Evolutionary conservation across 2,329 filamentous ascomycete genomes (phyloP).

Genomic region (Colletotrichum spaethianum): DNA sequence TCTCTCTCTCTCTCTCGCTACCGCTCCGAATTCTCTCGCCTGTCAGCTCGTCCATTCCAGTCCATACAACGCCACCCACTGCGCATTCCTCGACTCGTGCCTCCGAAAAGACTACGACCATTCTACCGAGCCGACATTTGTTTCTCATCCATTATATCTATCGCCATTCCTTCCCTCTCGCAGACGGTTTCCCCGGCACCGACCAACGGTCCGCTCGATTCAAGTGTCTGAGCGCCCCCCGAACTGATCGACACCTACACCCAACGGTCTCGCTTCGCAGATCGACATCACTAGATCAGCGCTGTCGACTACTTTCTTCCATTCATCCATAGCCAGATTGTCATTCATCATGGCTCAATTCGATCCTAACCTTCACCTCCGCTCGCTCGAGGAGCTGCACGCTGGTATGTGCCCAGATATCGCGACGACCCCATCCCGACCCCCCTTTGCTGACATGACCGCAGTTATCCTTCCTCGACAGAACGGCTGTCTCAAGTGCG

Average conservation of each 20-base stretch:
- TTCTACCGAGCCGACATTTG: slow-evolving; percentile 19
- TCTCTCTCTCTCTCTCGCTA: slow-evolving; percentile 14
- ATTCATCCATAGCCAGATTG: neutral
- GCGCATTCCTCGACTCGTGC: slow-evolving; percentile 31
- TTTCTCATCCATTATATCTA: slow-evolving; percentile 18
- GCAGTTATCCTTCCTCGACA: slow-evolving; percentile 55
- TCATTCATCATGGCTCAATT: slow-evolving; percentile 33
- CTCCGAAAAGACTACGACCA: slow-evolving; percentile 12
- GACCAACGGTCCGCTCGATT: slow-evolving; percentile 19
- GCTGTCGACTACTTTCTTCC: slow-evolving; percentile 16
- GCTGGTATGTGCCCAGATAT: slow-evolving; percentile 31
- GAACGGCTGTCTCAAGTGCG: slow-evolving; percentile 62
- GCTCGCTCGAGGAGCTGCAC: slow-evolving; percentile 39
- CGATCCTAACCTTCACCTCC: slow-evolving; percentile 41
- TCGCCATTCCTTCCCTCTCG: slow-evolving; percentile 23
- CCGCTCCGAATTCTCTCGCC: slow-evolving; percentile 5
- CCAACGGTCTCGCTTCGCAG: slow-evolving; percentile 29
- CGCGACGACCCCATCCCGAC: neutral
- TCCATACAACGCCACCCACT: slow-evolving; percentile 6
- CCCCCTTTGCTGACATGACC: slow-evolving; percentile 15
- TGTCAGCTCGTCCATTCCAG: slow-evolving; percentile 31
- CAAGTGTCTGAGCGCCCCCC: slow-evolving; percentile 23
- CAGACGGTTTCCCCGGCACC: neutral
- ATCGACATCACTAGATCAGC: slow-evolving; percentile 33
- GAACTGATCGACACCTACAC: slow-evolving; percentile 32